Percentiles rank a stretch among this genome's conserved stretches.
Evolutionary conservation across 2,329 filamentous ascomycete species (phyloP).

Genomic region (Diaporthe aspalathi): DNA sequence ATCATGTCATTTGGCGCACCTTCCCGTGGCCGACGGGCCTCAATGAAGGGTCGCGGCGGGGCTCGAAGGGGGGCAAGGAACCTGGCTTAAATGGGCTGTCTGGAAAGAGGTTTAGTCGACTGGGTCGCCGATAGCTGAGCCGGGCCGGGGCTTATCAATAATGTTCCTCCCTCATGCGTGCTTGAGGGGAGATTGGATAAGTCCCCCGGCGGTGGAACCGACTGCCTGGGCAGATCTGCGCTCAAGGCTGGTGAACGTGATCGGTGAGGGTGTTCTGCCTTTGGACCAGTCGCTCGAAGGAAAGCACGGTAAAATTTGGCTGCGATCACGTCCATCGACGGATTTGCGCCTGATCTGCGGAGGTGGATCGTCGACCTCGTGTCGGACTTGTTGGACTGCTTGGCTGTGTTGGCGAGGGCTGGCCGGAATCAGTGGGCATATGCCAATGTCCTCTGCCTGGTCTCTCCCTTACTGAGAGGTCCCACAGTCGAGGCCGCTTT

Average conservation of each 20-base stretch:
- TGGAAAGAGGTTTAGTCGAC: neutral
- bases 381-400: neutral
- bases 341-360: constrained; percentile 9
- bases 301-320: too few relatives aligned
- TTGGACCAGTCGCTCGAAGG: neutral
- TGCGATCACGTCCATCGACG: neutral
- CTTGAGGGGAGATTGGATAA: neutral
- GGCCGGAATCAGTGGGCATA: neutral
- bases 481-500: neutral
- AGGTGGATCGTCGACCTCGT: neutral
- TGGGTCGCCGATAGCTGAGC: neutral
- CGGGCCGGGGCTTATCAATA: neutral
- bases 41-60: constrained; percentile 1
- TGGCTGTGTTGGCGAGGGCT: neutral
- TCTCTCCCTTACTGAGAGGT: neutral
- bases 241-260: neutral
- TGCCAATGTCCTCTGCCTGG: neutral
- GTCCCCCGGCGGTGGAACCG: constrained; percentile 15
- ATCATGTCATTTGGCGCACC: neutral
- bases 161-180: neutral
- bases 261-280: neutral
- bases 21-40: neutral
- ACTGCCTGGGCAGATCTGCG: neutral
- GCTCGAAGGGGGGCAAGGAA: neutral
- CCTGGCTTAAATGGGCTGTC: neutral